A percentile compares a stretch with the other conserved stretches of the same genome.
Evolutionary conservation across 306 rosid genomes (phyloP).

Genomic region (Cajanus cajan): DNA sequence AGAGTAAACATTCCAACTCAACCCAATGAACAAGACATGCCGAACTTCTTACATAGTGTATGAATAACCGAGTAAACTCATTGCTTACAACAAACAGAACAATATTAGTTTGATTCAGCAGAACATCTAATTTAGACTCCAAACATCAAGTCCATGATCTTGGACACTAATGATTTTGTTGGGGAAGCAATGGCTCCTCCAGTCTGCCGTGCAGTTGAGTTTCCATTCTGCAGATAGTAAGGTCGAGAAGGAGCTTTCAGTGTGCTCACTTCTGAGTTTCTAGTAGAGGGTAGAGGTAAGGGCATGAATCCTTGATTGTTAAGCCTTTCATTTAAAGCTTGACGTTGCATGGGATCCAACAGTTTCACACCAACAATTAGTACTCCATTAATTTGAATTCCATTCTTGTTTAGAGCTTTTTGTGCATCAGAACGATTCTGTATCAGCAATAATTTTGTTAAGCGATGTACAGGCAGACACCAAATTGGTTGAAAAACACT

Average conservation of each 20-base stretch:
- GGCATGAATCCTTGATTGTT: slow-evolving; percentile 78
- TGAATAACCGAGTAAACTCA: slow-evolving; percentile 26
- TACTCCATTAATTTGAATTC: slow-evolving; percentile 86
- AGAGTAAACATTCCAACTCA: slow-evolving; percentile 25
- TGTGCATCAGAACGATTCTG: slow-evolving; percentile 90
- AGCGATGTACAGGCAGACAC: background rate
- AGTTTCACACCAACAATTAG: slow-evolving; percentile 91
- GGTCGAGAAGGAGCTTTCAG: slow-evolving; percentile 50
- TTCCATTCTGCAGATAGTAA: slow-evolving; percentile 78
- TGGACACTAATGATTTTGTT: slow-evolving; percentile 78
- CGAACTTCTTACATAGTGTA: slow-evolving; percentile 15
- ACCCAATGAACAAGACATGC: slow-evolving; percentile 11
- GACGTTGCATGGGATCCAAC: slow-evolving; percentile 91
- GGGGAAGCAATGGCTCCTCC: slow-evolving; percentile 96
- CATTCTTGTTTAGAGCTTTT: slow-evolving; percentile 88
- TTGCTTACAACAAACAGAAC: slow-evolving; percentile 33
- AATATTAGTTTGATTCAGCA: slow-evolving; percentile 12
- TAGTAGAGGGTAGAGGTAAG: slow-evolving; percentile 55
- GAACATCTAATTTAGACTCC: slow-evolving; percentile 64
- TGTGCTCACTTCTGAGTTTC: slow-evolving; percentile 52
- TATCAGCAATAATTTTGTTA: slow-evolving; percentile 33
- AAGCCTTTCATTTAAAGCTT: slow-evolving; percentile 64
- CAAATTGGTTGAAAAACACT: background rate
- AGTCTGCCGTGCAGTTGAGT: slow-evolving; percentile 50
- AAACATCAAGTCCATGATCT: slow-evolving; percentile 93